Base-by-base conservation (phyloP, 2,329 filamentous ascomycete genomes). In the Myriosclerotinia curreyana region DNA sequence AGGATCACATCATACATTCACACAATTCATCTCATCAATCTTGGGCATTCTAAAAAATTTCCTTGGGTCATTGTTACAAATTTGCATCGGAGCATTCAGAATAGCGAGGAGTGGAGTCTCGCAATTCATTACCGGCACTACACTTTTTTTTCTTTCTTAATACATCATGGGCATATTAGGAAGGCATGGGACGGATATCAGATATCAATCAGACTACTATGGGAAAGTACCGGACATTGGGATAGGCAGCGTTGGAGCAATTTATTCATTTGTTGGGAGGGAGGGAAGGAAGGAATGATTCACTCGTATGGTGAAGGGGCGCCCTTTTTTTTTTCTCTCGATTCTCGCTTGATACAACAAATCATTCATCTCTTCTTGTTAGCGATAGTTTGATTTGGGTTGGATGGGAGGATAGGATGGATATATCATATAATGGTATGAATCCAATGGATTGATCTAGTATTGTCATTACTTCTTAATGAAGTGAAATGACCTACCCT, bases 81-180 rank as follows among this genome's bases (percentile, higher is more conserved):
- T 25, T 40, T 40, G 62, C 62, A 64, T 60, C 14, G 62, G 38
- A 64, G 62, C 62, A 64, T 64, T 63, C 52, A 63, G 61, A 50
- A 63, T n/a, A 49, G 59, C 48, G 59, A 51, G 59, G 48, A 42
- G 51, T 34, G 25, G 20, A 50, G 53, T 58, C 52, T 49, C 50
- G 28, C 38, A 34, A 34, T 2, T 51, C n/a, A 44, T 38, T 58
- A 60, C 61, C 20, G 28, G 20, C n/a, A 51, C 40, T 49, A 62
- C 50, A 38, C 14, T 20, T 49, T 59, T 55, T 48, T 34, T 51
- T n/a, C n/a, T 59, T 64, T 66, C 66, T 64, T 66, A 64, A 64
- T 65, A 63, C 66, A 60, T 59, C 46, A 62, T 61, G 60, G 65
- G 67, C 65, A 67, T 67, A 66, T 34, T 44, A 55, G 50, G 60